Base-by-base conservation (phyloP, 2,329 filamentous ascomycete species). In the Aspergillus niger region DNA sequence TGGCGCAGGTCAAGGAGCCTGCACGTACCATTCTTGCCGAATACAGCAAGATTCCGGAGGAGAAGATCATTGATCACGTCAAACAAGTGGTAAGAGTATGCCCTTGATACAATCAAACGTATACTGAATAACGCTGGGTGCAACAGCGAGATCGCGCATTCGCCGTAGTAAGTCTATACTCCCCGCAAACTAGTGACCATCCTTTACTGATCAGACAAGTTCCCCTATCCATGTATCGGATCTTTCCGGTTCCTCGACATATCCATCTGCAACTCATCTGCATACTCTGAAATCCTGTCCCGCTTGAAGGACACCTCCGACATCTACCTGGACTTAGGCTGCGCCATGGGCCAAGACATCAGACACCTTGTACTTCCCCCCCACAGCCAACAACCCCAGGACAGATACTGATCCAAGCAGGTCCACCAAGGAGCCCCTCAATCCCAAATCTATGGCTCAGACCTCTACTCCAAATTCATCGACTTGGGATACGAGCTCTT, bases 401-500 rank as follows among this genome's bases (percentile, higher is more conserved):
- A 30, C 8, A 30, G 1, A 3, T 30, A 30, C 28, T 30, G 8
- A 30, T 10, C 8, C 7, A 30, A 30, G 8, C 8, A 55, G 53
- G 13, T 47, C 17, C 41, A 15, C 55, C 22, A 62, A 39, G 56
- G 57, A 4, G 57, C 52, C 2, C 52, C 60, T 1, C 20, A 52
- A 24, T 26, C 11, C 7, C 17, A 32, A 17, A 22, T 62, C 13
- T 38, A 51, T 22, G 60, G 60, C 13, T 32, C 55, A 6, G 60
- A 59, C 22, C 28, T 55, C 1, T 20, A 32, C 5, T 17, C 41
- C 22, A 47, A 52, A 7, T 56, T 49, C 13, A 52, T 59, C 41
- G n/a, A 55, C 1, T 32, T 62, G 1, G 60, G 60, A 7, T 62
- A 51, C 48, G 44, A 59, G 10, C 28, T 62, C 11, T 59, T 62